These are phyloP conservation scores for Hypoxylon lienhwacheense DNA, from an alignment of 495 filamentous ascomycete genomes.

Conservation along the genomic window DNA sequence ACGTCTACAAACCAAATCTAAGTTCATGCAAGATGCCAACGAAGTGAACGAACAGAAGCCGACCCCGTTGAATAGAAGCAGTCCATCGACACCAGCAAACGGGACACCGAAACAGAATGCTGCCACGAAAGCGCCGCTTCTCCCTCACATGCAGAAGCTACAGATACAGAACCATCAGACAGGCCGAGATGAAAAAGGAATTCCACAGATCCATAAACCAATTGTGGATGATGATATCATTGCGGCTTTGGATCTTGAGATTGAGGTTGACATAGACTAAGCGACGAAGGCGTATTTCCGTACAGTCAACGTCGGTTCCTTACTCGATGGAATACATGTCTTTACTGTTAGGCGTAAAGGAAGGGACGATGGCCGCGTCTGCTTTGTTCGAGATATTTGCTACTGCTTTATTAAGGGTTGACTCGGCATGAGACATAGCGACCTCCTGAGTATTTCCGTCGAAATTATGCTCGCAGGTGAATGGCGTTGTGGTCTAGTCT, in stretches of 20 bases:
- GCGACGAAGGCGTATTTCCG: background rate
- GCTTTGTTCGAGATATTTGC: too few relatives aligned
- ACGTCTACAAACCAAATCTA: constrained; percentile 62
- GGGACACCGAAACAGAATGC: constrained; percentile 43
- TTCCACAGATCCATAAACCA: constrained; percentile 67
- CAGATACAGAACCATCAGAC: constrained; percentile 54
- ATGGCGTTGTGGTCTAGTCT: background rate
- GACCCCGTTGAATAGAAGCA: constrained; percentile 47
- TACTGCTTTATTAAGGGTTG: too few relatives aligned
- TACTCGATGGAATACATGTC: background rate
- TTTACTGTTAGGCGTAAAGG: background rate
- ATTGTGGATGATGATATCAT: constrained; percentile 86
- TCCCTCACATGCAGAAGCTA: constrained; percentile 53
- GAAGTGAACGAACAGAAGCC: constrained; percentile 40
- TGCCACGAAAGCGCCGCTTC: constrained; percentile 33
- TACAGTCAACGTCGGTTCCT: background rate
- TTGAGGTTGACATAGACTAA: constrained; percentile 70
- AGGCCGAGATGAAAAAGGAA: constrained; percentile 54
- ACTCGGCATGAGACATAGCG: too few relatives aligned
- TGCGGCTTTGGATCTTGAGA: constrained; percentile 75
- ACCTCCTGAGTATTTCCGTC: too few relatives aligned
- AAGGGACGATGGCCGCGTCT: background rate
- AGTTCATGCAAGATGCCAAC: constrained; percentile 62
- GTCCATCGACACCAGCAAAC: constrained; percentile 35
- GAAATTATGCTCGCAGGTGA: too few relatives aligned